Evolutionary conservation across 176 grass and related monocot species (phyloP).

Genomic region (Luzula sylvatica): DNA sequence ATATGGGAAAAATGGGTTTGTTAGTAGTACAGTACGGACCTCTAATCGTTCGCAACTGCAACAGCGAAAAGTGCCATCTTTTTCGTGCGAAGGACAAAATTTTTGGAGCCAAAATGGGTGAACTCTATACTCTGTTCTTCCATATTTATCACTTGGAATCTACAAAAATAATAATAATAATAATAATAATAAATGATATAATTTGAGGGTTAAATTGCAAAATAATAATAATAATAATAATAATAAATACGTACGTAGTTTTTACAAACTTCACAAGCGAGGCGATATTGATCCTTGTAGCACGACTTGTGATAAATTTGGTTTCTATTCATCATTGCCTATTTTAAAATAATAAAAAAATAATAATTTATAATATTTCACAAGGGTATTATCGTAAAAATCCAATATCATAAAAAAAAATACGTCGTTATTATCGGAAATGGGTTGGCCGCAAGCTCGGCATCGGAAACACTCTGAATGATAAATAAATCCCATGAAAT

Average conservation of each 20-base stretch:
- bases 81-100: slow-evolving; percentile 74
- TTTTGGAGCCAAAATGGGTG: slow-evolving; percentile 83
- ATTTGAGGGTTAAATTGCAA: slow-evolving; percentile 9
- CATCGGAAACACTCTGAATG: slow-evolving; percentile 94
- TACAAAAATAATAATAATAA: slow-evolving; percentile 27
- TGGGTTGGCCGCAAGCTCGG: slow-evolving; percentile 63
- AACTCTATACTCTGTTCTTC: slow-evolving; percentile 49
- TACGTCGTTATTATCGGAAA: slow-evolving; percentile 66
- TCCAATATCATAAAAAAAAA: not conserved
- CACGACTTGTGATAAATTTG: slow-evolving; percentile 72
- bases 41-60: slow-evolving; percentile 85
- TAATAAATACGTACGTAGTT: slow-evolving; percentile 41
- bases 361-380: slow-evolving; percentile 6
- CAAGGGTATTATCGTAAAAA: slow-evolving; percentile 6
- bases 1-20: not conserved
- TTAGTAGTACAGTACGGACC: slow-evolving; percentile 23
- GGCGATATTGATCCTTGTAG: slow-evolving; percentile 58
- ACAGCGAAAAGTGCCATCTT: slow-evolving; percentile 61
- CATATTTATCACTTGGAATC: slow-evolving; percentile 53
- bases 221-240: slow-evolving; percentile 21
- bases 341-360: slow-evolving; percentile 21
- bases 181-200: not conserved
- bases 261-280: slow-evolving; percentile 91
- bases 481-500: slow-evolving; percentile 68
- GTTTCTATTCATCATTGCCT: slow-evolving; percentile 74